These are phyloP conservation scores for Mycena indigotica DNA, from an alignment of 768 basidiomycete species.

Conservation along the genomic window DNA sequence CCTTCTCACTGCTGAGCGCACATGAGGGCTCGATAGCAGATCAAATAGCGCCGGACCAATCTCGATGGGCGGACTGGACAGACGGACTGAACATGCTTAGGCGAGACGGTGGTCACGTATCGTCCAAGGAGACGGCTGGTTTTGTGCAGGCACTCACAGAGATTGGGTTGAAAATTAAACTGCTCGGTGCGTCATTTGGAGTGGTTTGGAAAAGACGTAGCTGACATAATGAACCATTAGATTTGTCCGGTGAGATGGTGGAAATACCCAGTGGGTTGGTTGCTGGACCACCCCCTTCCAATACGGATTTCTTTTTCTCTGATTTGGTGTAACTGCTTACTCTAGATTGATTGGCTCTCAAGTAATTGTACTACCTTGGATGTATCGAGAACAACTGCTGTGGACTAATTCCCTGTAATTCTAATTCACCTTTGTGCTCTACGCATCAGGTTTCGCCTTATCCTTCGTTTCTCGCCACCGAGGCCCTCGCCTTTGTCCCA, in stretches of 20 bases:
- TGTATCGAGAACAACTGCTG: no score
- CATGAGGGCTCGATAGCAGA: constrained; percentile 76
- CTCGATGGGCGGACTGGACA: constrained; percentile 91
- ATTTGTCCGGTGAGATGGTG: constrained; percentile 86
- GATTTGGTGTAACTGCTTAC: constrained; percentile 58
- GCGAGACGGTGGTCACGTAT: constrained; percentile 78
- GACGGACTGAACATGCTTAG: constrained; percentile 90
- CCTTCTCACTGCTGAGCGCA: constrained; percentile 74
- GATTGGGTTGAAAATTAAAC: constrained; percentile 88
- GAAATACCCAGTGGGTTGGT: constrained; percentile 82
- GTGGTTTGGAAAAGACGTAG: not conserved
- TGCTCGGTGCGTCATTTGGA: constrained; percentile 60
- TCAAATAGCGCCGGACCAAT: constrained; percentile 74
- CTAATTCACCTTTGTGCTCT: constrained; percentile 61
- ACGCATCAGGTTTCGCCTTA: constrained; percentile 87
- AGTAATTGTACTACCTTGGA: no score
- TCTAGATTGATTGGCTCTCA: no score
- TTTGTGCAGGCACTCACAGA: constrained; percentile 88
- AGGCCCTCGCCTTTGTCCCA: constrained; percentile 72
- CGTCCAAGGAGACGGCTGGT: constrained; percentile 82
- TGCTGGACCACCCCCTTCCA: constrained; percentile 77
- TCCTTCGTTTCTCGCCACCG: constrained; percentile 70
- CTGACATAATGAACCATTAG: constrained; percentile 38
- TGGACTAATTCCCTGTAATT: constrained; percentile 18
- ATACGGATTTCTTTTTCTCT: constrained; percentile 86